Evolutionary conservation across 768 basidiomycete genomes (phyloP).

Genomic region (Termitomyces sp.): DNA sequence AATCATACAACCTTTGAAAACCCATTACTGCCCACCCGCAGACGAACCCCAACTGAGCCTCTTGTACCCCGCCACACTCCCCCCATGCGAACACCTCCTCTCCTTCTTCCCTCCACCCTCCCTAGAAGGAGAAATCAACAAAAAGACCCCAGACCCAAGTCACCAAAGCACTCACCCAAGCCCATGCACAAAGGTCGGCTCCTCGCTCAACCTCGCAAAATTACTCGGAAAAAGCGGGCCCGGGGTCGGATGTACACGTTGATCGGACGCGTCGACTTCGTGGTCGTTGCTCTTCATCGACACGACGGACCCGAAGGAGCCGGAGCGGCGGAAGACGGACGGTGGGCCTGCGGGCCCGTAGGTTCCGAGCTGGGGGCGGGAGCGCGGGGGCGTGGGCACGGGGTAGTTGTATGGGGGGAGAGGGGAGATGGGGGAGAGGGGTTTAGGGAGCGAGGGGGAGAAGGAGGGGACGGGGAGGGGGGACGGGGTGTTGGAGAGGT

Average conservation of each 20-base stretch:
- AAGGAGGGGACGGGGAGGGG: constrained; percentile 20
- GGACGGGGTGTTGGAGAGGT: constrained; percentile 1
- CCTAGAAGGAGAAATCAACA: constrained; percentile 10
- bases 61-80: constrained; percentile 13
- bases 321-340: constrained; percentile 31
- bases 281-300: constrained; percentile 12
- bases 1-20: no score
- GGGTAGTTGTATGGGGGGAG: constrained; percentile 22
- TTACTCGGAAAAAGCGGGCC: constrained; percentile 79
- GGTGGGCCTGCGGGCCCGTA: constrained; percentile 4
- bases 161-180: neutral
- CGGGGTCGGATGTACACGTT: no score
- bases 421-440: constrained; percentile 25
- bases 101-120: constrained; percentile 18
- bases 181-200: neutral
- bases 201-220: constrained; percentile 62
- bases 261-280: constrained; percentile 42
- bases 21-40: neutral
- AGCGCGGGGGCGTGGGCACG: constrained; percentile 2
- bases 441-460: constrained; percentile 13
- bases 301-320: constrained; percentile 25
- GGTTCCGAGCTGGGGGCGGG: constrained; percentile 13
- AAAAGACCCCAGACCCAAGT: neutral
- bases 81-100: constrained; percentile 22
- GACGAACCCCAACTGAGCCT: constrained; percentile 16